These are phyloP conservation scores for Neurospora crassa DNA, from an alignment of 2,329 filamentous ascomycete genomes.

Conservation along the genomic window DNA sequence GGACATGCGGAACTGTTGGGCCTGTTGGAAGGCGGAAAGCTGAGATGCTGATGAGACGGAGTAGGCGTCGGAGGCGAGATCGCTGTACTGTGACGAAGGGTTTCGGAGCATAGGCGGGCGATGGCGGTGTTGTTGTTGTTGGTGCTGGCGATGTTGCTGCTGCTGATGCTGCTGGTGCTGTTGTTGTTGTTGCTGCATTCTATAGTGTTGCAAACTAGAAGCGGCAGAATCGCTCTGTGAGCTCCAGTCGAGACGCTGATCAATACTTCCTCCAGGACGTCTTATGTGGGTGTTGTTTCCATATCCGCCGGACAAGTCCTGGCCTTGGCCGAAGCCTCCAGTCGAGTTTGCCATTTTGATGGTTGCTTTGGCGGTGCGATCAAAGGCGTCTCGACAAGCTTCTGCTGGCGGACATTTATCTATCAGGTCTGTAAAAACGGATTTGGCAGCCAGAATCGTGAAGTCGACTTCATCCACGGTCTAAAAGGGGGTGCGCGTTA, in stretches of 20 bases:
- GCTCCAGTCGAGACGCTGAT: conserved; percentile 22
- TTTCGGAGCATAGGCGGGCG: conserved; percentile 8
- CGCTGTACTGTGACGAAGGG: background rate
- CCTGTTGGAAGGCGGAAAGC: background rate
- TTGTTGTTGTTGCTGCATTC: conserved; percentile 4
- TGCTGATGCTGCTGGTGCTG: conserved; percentile 8
- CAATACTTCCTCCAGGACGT: conserved; percentile 12
- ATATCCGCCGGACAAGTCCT: conserved; percentile 16
- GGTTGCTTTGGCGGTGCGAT: conserved; percentile 89
- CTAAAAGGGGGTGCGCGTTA: conserved; percentile 27
- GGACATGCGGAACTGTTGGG: conserved; percentile 11
- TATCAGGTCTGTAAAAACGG: conserved; percentile 82
- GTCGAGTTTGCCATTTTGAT: conserved; percentile 90
- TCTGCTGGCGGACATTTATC: conserved; percentile 93
- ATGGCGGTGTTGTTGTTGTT: conserved; percentile 3
- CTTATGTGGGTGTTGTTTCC: background rate
- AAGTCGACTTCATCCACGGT: conserved; percentile 97
- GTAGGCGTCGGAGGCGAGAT: conserved; percentile 19
- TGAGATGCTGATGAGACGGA: conserved; percentile 14
- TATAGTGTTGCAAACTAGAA: conserved; percentile 14
- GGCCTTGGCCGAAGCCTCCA: conserved; percentile 59
- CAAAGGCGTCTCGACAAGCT: conserved; percentile 88
- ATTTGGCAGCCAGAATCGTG: conserved; percentile 85
- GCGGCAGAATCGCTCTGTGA: conserved; percentile 19
- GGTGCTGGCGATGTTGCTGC: conserved; percentile 3